Evolutionary conservation across 345 rosid species (phyloP).

Genomic region (Eucalyptus brandiana): DNA sequence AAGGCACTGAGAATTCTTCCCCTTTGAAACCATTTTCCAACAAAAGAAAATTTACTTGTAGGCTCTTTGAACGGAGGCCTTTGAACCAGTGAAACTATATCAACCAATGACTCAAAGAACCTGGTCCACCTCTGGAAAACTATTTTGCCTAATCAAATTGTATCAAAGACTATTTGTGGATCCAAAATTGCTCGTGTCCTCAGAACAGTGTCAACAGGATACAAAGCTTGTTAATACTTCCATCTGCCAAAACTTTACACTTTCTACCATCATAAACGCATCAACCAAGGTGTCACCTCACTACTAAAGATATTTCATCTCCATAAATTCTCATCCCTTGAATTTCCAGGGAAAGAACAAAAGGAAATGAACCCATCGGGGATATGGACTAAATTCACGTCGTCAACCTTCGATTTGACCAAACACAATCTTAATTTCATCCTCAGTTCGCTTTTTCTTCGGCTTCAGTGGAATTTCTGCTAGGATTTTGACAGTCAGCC

Average conservation of each 20-base stretch:
- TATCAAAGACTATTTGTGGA: background rate
- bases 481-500: background rate
- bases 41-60: background rate
- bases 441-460: background rate
- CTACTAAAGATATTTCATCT: background rate
- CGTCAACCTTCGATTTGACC: background rate
- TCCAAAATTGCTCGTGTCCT: background rate
- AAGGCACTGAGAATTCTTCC: background rate
- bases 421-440: background rate
- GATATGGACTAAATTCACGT: background rate
- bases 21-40: background rate
- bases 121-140: background rate
- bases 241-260: background rate
- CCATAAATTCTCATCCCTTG: background rate
- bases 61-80: background rate
- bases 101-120: background rate
- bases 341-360: background rate
- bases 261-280: background rate
- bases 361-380: background rate
- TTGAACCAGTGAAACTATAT: background rate
- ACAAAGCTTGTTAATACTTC: background rate
- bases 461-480: background rate
- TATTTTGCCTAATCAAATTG: background rate
- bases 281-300: background rate
- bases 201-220: background rate